Percentiles rank a stretch among this genome's conserved stretches.
Conservation (phyloP, 306 rosid genomes). For the Pueraria montana region DNA sequence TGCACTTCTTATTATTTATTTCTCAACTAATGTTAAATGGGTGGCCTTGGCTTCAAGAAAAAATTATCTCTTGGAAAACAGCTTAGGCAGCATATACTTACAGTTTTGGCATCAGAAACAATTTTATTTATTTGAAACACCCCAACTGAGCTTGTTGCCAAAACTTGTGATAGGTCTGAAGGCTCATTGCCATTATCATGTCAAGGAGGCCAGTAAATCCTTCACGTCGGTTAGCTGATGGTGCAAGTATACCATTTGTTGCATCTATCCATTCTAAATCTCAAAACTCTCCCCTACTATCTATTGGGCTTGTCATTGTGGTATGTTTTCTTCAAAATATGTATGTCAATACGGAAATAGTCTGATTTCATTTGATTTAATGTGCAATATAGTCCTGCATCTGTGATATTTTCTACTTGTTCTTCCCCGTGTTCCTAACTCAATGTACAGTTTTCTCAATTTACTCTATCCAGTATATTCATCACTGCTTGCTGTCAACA, state of each 20-base stretch:
- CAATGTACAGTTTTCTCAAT: not conserved
- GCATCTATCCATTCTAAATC: slow-evolving; percentile 78
- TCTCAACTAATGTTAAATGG: not conserved
- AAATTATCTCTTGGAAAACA: not conserved
- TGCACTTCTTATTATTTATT: not conserved
- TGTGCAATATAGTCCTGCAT: slow-evolving; percentile 15
- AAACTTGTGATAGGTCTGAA: slow-evolving; percentile 53
- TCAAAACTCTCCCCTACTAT: slow-evolving; percentile 82
- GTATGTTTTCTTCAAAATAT: slow-evolving; percentile 58
- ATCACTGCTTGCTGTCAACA: slow-evolving; percentile 27
- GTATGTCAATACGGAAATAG: not conserved
- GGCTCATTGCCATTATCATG: slow-evolving; percentile 67
- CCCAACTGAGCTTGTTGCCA: slow-evolving; percentile 32
- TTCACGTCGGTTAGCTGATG: slow-evolving; percentile 79
- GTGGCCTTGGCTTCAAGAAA: slow-evolving; percentile 10
- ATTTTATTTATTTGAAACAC: slow-evolving; percentile 41
- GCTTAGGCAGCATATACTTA: slow-evolving; percentile 4
- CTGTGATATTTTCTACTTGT: not conserved
- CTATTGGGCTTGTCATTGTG: slow-evolving; percentile 85
- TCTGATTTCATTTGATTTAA: slow-evolving; percentile 27
- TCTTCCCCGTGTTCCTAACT: not conserved
- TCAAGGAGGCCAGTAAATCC: slow-evolving; percentile 97
- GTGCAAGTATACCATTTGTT: slow-evolving; percentile 74
- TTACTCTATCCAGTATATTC: slow-evolving; percentile 21
- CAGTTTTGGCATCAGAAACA: not conserved